Conservation (phyloP, 2,329 filamentous ascomycete species). For the Hyphodiscus sp. region DNA sequence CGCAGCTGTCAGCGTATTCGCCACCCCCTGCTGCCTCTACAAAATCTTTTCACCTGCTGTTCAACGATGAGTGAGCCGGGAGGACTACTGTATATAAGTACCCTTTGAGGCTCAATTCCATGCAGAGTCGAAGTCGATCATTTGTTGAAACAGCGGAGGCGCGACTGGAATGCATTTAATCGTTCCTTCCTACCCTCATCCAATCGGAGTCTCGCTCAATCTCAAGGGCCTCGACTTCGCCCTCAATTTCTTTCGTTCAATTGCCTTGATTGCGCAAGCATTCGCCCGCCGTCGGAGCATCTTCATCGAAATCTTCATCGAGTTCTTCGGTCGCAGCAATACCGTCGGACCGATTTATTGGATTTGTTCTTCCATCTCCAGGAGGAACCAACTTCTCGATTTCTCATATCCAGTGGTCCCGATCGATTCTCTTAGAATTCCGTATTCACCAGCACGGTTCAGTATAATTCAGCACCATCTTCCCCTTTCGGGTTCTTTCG, state of each 20-base stretch:
- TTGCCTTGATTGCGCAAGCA: not conserved
- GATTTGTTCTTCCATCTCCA: too few species aligned
- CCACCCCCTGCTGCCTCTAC: not conserved
- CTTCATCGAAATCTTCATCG: not conserved
- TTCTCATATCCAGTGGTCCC: too few species aligned
- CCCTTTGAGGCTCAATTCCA: not conserved
- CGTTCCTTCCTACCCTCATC: not conserved
- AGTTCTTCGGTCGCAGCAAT: too few species aligned
- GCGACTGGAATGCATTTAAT: not conserved
- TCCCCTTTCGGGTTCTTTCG: too few species aligned
- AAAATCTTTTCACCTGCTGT: not conserved
- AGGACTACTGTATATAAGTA: too few species aligned
- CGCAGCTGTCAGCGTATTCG: not conserved
- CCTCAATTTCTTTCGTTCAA: not conserved
- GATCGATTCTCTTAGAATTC: not conserved
- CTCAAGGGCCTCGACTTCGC: not conserved
- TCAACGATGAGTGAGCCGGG: not conserved
- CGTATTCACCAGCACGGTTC: not conserved
- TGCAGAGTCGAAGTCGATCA: not conserved
- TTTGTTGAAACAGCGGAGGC: not conserved
- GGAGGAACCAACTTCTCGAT: too few species aligned
- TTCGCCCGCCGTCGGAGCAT: not conserved
- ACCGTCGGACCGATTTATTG: too few species aligned
- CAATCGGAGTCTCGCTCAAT: not conserved
- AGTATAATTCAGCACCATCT: not conserved